Evolutionary conservation across 2,329 filamentous ascomycete species (phyloP).

Genomic region (Alternaria brassicicola): DNA sequence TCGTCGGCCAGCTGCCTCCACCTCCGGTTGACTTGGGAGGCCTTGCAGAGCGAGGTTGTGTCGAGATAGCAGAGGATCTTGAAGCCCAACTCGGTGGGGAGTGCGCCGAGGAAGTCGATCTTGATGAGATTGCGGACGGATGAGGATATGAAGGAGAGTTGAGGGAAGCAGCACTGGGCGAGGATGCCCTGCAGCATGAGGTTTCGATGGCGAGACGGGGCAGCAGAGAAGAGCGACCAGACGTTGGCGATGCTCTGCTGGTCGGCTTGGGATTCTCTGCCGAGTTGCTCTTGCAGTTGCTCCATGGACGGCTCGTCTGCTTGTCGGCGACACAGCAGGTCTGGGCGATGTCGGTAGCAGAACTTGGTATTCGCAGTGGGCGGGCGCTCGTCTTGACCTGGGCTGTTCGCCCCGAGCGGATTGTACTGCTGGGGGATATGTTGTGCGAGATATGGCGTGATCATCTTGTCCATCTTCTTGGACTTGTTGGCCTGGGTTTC

Average conservation of each 20-base stretch:
- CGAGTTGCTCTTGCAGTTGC: slow-evolving; percentile 87
- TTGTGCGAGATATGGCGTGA: slow-evolving; percentile 86
- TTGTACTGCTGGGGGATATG: slow-evolving; percentile 92
- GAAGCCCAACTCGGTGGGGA: slow-evolving; percentile 89
- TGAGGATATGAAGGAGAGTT: slow-evolving; percentile 89
- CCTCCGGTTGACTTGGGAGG: slow-evolving; percentile 86
- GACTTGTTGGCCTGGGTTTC: slow-evolving; percentile 44
- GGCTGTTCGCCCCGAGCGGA: slow-evolving; percentile 66
- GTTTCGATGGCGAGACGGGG: slow-evolving; percentile 89
- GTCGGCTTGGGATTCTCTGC: slow-evolving; percentile 79
- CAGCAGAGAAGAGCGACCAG: slow-evolving; percentile 96
- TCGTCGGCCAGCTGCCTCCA: slow-evolving; percentile 95
- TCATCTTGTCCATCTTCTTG: slow-evolving; percentile 75
- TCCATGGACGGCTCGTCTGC: slow-evolving; percentile 97
- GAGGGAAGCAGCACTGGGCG: slow-evolving; percentile 95
- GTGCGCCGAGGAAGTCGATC: slow-evolving; percentile 90
- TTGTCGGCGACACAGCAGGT: slow-evolving; percentile 89
- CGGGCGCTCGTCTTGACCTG: slow-evolving; percentile 34
- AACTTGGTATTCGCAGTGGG: slow-evolving; percentile 78
- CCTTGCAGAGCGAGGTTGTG: slow-evolving; percentile 92
- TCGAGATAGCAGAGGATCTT: slow-evolving; percentile 93
- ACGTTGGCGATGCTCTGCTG: slow-evolving; percentile 96
- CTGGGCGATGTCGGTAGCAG: slow-evolving; percentile 93
- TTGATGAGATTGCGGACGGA: slow-evolving; percentile 94
- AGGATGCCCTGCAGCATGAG: slow-evolving; percentile 97